These are phyloP conservation scores for Aspergillus flavus DNA, from an alignment of 2,329 filamentous ascomycete genomes.

Conservation along the genomic window DNA sequence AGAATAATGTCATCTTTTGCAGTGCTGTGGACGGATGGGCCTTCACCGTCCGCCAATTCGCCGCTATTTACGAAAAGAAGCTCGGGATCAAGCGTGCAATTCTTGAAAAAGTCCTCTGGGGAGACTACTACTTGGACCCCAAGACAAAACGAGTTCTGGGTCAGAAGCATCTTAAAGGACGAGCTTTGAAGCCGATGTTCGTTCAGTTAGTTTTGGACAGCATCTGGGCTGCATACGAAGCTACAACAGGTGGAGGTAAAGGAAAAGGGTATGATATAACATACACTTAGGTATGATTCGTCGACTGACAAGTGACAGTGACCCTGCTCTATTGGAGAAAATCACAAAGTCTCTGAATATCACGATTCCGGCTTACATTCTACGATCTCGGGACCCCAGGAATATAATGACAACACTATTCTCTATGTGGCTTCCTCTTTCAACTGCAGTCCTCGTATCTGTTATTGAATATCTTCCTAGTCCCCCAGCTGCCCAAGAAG, in stretches of 20 bases:
- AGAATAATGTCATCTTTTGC: slow-evolving; percentile 98
- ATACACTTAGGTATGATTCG: slow-evolving; percentile 3
- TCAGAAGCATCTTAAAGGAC: slow-evolving; percentile 88
- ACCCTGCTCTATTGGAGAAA: slow-evolving; percentile 82
- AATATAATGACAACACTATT: slow-evolving; percentile 86
- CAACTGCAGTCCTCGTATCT: slow-evolving; percentile 88
- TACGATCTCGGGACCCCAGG: slow-evolving; percentile 80
- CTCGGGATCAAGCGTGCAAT: slow-evolving; percentile 86
- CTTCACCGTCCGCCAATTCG: slow-evolving; percentile 94
- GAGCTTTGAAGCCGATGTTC: slow-evolving; percentile 93
- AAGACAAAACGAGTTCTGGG: slow-evolving; percentile 94
- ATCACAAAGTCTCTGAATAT: slow-evolving; percentile 90
- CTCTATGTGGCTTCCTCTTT: slow-evolving; percentile 85
- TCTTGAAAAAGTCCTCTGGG: slow-evolving; percentile 95
- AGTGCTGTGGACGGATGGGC: slow-evolving; percentile 99
- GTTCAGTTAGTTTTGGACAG: slow-evolving; percentile 94
- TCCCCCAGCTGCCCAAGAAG: slow-evolving; percentile 75
- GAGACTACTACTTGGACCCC: slow-evolving; percentile 92
- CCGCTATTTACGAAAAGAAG: slow-evolving; percentile 92
- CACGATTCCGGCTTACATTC: slow-evolving; percentile 78
- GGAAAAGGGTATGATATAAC: slow-evolving; percentile 70
- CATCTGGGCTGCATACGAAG: slow-evolving; percentile 93
- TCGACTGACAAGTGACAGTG: slow-evolving; percentile 54
- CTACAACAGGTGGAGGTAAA: slow-evolving; percentile 78
- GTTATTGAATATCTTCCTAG: slow-evolving; percentile 92